Percentiles rank a stretch among this genome's conserved stretches.
Conservation (phyloP, 805 yeast species). For the Yamadazyma scolyti region DNA sequence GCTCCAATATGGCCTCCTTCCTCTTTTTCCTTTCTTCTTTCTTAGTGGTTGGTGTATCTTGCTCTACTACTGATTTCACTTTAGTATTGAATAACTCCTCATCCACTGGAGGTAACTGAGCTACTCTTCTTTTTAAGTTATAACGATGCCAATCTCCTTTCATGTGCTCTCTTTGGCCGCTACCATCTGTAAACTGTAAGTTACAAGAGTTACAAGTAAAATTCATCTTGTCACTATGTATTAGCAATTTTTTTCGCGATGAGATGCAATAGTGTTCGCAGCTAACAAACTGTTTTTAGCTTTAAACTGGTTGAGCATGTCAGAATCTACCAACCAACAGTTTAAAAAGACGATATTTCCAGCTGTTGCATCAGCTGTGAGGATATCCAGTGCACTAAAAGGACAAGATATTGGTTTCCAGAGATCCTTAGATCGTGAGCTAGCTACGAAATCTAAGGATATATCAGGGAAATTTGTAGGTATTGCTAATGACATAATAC, state of each 20-base stretch:
- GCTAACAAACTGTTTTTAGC: neutral
- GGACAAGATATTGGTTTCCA: constrained; percentile 80
- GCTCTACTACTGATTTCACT: constrained; percentile 20
- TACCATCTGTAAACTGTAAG: constrained; percentile 76
- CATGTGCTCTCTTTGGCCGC: constrained; percentile 88
- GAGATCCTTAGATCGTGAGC: constrained; percentile 52
- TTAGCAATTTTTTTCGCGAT: constrained; percentile 8
- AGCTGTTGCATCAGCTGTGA: constrained; percentile 51
- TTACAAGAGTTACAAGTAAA: constrained; percentile 86
- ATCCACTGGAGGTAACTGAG: constrained; percentile 46
- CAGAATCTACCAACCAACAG: constrained; percentile 1
- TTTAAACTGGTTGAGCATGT: constrained; percentile 1
- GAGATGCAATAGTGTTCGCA: constrained; percentile 10
- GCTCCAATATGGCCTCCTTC: constrained; percentile 46
- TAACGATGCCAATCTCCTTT: constrained; percentile 98
- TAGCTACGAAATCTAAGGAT: constrained; percentile 33
- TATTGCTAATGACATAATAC: constrained; percentile 44
- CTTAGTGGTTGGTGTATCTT: constrained; percentile 31
- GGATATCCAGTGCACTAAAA: constrained; percentile 67
- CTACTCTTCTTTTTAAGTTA: constrained; percentile 90
- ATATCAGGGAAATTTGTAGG: constrained; percentile 30
- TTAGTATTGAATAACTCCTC: constrained; percentile 37
- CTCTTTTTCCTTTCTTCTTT: constrained; percentile 49
- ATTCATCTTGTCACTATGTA: constrained; percentile 9
- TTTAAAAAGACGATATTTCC: constrained; percentile 31